These are phyloP conservation scores for Wickerhamomyces sydowiorum DNA, from an alignment of 805 yeast genomes.

Conservation along the genomic window DNA sequence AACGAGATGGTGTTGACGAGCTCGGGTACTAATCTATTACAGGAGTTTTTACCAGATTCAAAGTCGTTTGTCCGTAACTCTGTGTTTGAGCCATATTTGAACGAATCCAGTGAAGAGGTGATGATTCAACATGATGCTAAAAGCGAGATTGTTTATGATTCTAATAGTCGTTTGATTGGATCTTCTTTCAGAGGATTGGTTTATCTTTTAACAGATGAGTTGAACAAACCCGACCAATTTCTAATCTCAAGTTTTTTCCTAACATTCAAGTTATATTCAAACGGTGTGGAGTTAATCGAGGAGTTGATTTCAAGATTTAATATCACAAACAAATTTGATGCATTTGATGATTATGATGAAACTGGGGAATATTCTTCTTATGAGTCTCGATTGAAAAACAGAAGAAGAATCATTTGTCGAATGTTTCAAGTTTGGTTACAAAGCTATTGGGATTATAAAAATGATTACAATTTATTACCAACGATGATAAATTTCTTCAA, in stretches of 20 bases:
- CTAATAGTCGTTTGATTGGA: slow-evolving; percentile 51
- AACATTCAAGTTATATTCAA: slow-evolving; percentile 68
- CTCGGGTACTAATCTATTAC: slow-evolving; percentile 27
- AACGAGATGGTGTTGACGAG: slow-evolving; percentile 15
- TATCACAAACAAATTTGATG: slow-evolving; percentile 30
- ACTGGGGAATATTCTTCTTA: slow-evolving; percentile 33
- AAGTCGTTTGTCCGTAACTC: slow-evolving; percentile 30
- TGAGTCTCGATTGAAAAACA: slow-evolving; percentile 37
- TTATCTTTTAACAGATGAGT: slow-evolving; percentile 60
- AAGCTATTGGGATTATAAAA: slow-evolving; percentile 73
- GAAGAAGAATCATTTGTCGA: slow-evolving; percentile 63
- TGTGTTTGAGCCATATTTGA: slow-evolving; percentile 30
- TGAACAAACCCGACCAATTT: slow-evolving; percentile 56
- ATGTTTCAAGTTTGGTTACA: slow-evolving; percentile 83
- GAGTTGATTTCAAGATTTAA: slow-evolving; percentile 65
- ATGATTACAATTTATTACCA: slow-evolving; percentile 57
- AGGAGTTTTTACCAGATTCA: slow-evolving; percentile 29
- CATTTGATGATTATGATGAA: slow-evolving; percentile 26
- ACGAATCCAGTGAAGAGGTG: slow-evolving; percentile 18
- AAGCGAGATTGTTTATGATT: slow-evolving; percentile 46
- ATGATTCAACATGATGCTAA: slow-evolving; percentile 16
- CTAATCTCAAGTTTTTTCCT: slow-evolving; percentile 71
- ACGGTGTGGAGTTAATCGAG: slow-evolving; percentile 61
- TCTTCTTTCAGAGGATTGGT: slow-evolving; percentile 69
- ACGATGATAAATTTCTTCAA: slow-evolving; percentile 74